Base-by-base conservation (phyloP, 2,329 filamentous ascomycete genomes). In the Orbilia quercus region DNA sequence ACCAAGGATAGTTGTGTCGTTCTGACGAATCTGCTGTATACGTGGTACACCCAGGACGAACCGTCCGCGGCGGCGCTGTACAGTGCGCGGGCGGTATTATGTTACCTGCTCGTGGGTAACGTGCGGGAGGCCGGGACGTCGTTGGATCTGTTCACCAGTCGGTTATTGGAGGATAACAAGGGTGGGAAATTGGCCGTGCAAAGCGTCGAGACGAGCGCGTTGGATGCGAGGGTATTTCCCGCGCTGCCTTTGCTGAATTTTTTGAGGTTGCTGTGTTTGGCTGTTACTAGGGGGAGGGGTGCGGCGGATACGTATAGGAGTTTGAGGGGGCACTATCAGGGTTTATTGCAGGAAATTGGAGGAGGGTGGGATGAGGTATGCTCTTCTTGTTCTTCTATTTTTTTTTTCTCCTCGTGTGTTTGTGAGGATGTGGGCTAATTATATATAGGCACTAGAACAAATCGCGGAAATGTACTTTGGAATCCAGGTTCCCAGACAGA, bases 391-490 rank as follows among this genome's bases (percentile, higher is more conserved):
- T 47, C 60, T 38, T 44, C 34, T n/a, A 22, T 42, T 7, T 23
- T 16, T 47, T 20, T 57, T 34, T 38, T 45, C 14, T 16, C 38
- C 16, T 14, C 22, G 28, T 57, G 28, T 9, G 22, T 5, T 31
- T 31, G 28, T 31, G 12, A 48, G 58, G 7, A 16, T 63, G 28
- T 16, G 20, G 20, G 14, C 23, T 47, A 42, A 40, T n/a, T n/a
- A 44, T 55, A 60, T 40, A 53, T 48, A 77, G 76, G 86, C 91
- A 22, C 83, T 99, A 73, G 90, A 92, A 77, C 89, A 91, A 80
- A 89, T 99, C 78, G 94, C 90, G 53, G 94, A 99, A 83, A 93
- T 96, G 87, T 99, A 98, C 84, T 99, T 99, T 82, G 89, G 89
- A 36, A 96, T 99, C 80, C 87, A 89, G 82, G 89, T 92, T 79